Evolutionary conservation across 1,284 basidiomycete species (phyloP).

Genomic region (Cutaneotrichosporon sp.): DNA sequence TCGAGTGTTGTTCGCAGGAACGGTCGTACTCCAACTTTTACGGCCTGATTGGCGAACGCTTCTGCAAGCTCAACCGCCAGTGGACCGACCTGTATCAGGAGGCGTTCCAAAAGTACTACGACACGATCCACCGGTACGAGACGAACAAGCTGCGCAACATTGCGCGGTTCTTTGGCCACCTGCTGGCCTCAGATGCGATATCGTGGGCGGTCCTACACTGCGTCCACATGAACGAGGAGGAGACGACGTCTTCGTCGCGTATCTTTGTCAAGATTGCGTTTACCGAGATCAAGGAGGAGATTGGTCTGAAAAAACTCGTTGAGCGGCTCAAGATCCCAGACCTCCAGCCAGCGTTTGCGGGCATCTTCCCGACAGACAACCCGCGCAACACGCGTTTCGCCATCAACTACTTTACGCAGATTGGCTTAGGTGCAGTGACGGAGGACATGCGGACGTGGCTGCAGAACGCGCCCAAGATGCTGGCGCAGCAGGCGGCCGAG

Average conservation of each 20-base stretch:
- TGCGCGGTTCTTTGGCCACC: slow-evolving; percentile 89
- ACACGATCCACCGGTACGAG: slow-evolving; percentile 96
- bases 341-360: slow-evolving; percentile 65
- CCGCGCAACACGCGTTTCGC: slow-evolving; percentile 95
- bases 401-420: slow-evolving; percentile 96
- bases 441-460: slow-evolving; percentile 96
- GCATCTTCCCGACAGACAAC: slow-evolving; percentile 93
- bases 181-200: slow-evolving; percentile 77
- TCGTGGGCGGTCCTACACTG: slow-evolving; percentile 81
- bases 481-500: slow-evolving; percentile 84
- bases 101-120: slow-evolving; percentile 86
- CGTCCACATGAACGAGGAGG: slow-evolving; percentile 93
- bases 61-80: slow-evolving; percentile 88
- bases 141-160: slow-evolving; percentile 97
- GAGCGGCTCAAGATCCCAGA: slow-evolving; percentile 84
- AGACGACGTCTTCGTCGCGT: slow-evolving; percentile 90
- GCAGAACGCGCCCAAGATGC: slow-evolving; percentile 83
- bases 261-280: slow-evolving; percentile 98
- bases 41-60: slow-evolving; percentile 89
- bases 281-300: slow-evolving; percentile 86
- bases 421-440: slow-evolving; percentile 82
- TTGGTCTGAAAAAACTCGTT: slow-evolving; percentile 77
- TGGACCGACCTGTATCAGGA: slow-evolving; percentile 88
- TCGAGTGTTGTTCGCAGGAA: slow-evolving; percentile 99
- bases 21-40: slow-evolving; percentile 95